Base-by-base conservation (phyloP, 225 moss, liverwort and hornwort genomes). In the Takakia lepidozioides region DNA sequence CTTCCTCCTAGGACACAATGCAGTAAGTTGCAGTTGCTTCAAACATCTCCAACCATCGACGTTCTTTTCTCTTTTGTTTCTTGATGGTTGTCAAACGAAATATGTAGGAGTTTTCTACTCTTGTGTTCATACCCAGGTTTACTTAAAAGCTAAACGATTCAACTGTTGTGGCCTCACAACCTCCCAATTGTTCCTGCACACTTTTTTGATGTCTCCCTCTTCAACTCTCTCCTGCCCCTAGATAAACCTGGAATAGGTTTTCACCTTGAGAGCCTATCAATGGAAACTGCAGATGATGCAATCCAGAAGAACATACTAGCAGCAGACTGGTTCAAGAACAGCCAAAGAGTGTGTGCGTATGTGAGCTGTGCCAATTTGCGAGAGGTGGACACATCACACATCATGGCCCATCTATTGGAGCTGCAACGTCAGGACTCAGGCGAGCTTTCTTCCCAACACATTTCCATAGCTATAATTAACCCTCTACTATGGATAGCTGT, bases 371-470 rank as follows among this genome's bases (percentile, higher is more conserved):
- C 82, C 37, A 71, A 67, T 47, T 71, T 98, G 27, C 78, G 78
- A 27, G 98, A 98, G 68, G 98, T 91, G 37, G 85, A 83, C 29
- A 98, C 98, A n/a, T 69, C 66, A 18, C 72, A 61, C 28, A 76
- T 98, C 27, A 63, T 98, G 45, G 65, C 72, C 38, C 55, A 74
- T 28, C 62, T 91, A 53, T 68, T 98, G 68, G 65, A 75, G 54
- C 76, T 66, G 32, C 69, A 79, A 57, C 59, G 49, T 28, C 60
- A 61, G 38, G 35, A 20, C 52, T 29, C 61, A 70, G 74, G 80
- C 74, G 8, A 25, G 66, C 61, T 27, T 30, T 22, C 29, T 28
- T 16, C 1, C 20, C 21, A 51, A n/a, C n/a, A n/a, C n/a, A n/a
- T n/a, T n/a, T n/a, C n/a, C n/a, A n/a, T n/a, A n/a, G n/a, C n/a